phyloP scores from a whole-genome alignment of 2,329 filamentous ascomycete species.

The Colletotrichum noveboracense region DNA sequence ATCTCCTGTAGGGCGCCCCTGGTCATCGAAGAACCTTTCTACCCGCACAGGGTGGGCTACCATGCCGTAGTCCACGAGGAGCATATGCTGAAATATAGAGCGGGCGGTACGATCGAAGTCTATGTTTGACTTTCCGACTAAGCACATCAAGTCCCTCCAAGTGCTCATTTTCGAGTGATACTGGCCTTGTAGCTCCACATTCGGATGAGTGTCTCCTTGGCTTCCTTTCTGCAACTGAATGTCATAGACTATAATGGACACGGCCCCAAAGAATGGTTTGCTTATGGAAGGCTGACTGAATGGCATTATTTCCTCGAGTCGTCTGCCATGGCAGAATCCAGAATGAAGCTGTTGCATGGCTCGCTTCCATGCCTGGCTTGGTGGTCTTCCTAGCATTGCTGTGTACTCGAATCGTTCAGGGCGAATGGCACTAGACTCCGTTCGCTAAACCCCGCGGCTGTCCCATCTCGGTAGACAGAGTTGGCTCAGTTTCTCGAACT shows the following conservation, averaged over 20 bases:
- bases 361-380: neutral
- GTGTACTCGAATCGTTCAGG: neutral
- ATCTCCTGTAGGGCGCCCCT: neutral
- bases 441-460: neutral
- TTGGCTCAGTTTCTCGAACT: neutral
- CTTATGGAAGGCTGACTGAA: rapidly evolving
- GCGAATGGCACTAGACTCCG: rapidly evolving
- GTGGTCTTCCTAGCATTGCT: rapidly evolving
- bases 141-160: rapidly evolving
- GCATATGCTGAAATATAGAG: neutral
- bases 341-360: neutral
- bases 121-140: rapidly evolving
- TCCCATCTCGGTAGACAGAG: neutral
- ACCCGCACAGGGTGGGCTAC: rapidly evolving
- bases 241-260: neutral
- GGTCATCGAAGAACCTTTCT: neutral
- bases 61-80: neutral
- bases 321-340: rapidly evolving
- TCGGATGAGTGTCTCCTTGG: neutral
- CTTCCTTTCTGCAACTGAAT: neutral
- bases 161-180: neutral
- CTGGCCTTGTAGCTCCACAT: neutral
- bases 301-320: rapidly evolving
- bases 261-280: neutral
- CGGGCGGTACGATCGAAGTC: neutral